phyloP scores from a whole-genome alignment of 345 rosid species.

The Melaleuca quinquenervia region DNA sequence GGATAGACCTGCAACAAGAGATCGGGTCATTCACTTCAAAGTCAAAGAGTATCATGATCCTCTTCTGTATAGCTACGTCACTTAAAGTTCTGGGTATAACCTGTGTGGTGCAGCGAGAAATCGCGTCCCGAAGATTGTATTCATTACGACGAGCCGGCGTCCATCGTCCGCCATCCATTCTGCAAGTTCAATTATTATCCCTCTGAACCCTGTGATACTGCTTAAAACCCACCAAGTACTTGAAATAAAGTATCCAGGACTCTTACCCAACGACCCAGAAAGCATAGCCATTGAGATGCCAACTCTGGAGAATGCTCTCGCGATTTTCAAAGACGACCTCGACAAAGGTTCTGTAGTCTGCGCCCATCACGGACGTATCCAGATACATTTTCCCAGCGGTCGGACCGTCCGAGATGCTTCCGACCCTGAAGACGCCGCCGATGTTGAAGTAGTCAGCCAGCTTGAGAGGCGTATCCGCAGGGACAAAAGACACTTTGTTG shows the following conservation, averaged over 20 bases:
- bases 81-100: conserved; percentile 6
- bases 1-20: conserved; percentile 66
- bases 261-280: conserved; percentile 93
- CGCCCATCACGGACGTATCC: conserved; percentile 78
- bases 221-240: not conserved
- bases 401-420: conserved; percentile 51
- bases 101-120: conserved; percentile 64
- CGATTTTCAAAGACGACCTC: conserved; percentile 76
- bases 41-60: not conserved
- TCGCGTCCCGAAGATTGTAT: conserved; percentile 73
- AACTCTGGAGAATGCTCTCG: conserved; percentile 65
- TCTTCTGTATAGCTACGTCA: not conserved
- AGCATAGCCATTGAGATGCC: conserved; percentile 73
- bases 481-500: conserved; percentile 60
- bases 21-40: not conserved
- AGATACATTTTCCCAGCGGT: conserved; percentile 20
- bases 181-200: conserved; percentile 6
- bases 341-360: conserved; percentile 39
- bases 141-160: conserved; percentile 38
- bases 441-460: conserved; percentile 83
- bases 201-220: not conserved
- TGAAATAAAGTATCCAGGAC: not conserved
- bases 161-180: conserved; percentile 80
- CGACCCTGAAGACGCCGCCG: conserved; percentile 47
- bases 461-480: conserved; percentile 69